Base-by-base conservation (phyloP, 1,284 basidiomycete genomes). In the Ceratobasidium sp. region DNA sequence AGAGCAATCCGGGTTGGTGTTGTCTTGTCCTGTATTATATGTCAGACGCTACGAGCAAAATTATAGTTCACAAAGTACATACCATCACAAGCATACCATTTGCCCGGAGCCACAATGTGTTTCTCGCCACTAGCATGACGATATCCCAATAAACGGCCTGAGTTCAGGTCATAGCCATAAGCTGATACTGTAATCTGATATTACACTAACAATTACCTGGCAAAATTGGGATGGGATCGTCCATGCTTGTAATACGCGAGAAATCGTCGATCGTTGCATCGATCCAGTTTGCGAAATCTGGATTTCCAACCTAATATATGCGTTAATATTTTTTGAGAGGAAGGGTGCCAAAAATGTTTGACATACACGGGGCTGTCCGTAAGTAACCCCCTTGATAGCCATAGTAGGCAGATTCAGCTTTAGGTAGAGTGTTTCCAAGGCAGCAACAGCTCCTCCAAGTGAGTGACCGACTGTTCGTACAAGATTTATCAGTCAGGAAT, bases 201-300 rank as follows among this genome's bases (percentile, higher is more conserved):
- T 26, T 13, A 23, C 3, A n/a, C 15, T n/a, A 9, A 9, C 26
- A 42, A 20, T 58, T 49, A 78, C 58, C 68, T 15, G 64, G 67
- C 7, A 73, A n/a, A 23, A 73, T 73, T 23, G 71, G 71, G 10
- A 73, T 39, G 3, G 56, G 58, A n/a, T 73, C 71, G 12, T 73
- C 49, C 56, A 44, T 73, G 58, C 51, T 78, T 42, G 77, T 78
- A 42, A 78, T 56, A 20, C 64, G 70, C 7, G 77, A 72, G 40
- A 78, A 73, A 49, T 78, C 60, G 18, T 56, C 49, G 60, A 70
- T 42, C 15, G 77, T 40, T 18, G 26, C 33, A 23, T 67, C 67
- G 28, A 76, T 73, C 53, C 51, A 77, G 73, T 76, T 56, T n/a
- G 78, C 73, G 49, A 79, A 79, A 6, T 51, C 78, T 26, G 56